A percentile compares a stretch with the other conserved stretches of the same genome.
Evolutionary conservation across 2,329 filamentous ascomycete genomes (phyloP).

Genomic region (Fonsecaea erecta): DNA sequence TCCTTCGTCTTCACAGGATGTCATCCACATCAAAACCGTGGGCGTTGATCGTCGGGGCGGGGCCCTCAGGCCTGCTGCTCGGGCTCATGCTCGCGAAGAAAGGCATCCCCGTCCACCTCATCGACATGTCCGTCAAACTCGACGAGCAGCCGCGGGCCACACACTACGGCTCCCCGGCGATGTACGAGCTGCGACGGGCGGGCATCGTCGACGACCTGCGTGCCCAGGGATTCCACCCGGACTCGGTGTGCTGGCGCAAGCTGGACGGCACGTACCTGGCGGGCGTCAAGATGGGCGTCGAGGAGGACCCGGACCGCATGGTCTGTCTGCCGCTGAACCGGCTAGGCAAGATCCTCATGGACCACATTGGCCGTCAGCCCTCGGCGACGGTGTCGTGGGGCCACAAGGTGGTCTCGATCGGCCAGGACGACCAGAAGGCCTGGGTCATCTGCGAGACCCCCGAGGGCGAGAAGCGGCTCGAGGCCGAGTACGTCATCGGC

Average conservation of each 20-base stretch:
- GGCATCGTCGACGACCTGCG: conserved; percentile 61
- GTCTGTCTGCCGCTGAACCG: conserved; percentile 52
- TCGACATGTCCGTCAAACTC: conserved; percentile 60
- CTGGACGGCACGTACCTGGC: conserved; percentile 45
- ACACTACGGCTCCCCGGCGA: conserved; percentile 64
- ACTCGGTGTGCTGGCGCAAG: conserved; percentile 53
- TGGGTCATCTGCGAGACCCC: conserved; percentile 32
- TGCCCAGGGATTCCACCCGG: conserved; percentile 49
- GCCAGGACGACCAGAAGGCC: conserved; percentile 31
- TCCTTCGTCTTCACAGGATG: neutral
- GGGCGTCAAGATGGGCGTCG: conserved; percentile 41
- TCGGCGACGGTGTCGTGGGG: conserved; percentile 50
- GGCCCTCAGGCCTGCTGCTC: conserved; percentile 43
- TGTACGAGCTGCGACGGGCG: conserved; percentile 62
- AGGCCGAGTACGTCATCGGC: conserved; percentile 48
- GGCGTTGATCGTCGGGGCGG: conserved; percentile 42
- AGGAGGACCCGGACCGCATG: conserved; percentile 45
- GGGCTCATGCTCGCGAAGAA: conserved; percentile 41
- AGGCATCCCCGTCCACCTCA: conserved; percentile 42
- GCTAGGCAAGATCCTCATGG: conserved; percentile 50
- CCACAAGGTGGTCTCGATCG: conserved; percentile 43
- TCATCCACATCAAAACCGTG: conserved; percentile 11
- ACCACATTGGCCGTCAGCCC: conserved; percentile 43
- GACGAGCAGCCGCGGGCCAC: conserved; percentile 67
- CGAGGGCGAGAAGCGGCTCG: conserved; percentile 20